Base-by-base conservation (phyloP, 176 grass and related monocot species). In the Avena eriantha region DNA sequence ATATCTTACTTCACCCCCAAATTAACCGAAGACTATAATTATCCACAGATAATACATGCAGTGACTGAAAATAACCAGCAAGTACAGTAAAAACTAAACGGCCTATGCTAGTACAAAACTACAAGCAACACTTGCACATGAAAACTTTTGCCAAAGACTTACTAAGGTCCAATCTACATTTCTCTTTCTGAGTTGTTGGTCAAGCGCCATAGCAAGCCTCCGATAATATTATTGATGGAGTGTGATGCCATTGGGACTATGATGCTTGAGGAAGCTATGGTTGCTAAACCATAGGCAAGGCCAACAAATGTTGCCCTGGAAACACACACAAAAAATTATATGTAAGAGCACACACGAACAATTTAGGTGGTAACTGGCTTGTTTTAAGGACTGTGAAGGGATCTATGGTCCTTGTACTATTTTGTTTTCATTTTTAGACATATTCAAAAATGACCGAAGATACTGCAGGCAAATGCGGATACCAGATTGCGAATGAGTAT, bases 241-340 rank as follows among this genome's bases (percentile, higher is more conserved):
- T 98, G 95, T 56, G 95, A 95, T 31, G 46, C 93, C 83, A 98
- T 95, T 75, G 95, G 89, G 76, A 98, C 89, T 11, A 98, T 59
- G 78, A 93, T 63, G 48, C 93, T 95, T 34, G 95, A 93, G 46
- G 93, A 95, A 82, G 81, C 83, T 85, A 98, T 73, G 56, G 95
- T 90, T 75, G 93, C 90, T 23, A 92, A 76, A 68, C 95, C 95
- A 88, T 98, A 98, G 50, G 90, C 86, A 58, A 98, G 80, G 59
- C 93, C 95, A 82, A 98, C 95, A 87, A 93, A 91, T 29, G 91
- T 93, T 57, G 95, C 93, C 95, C 95, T 98, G 93, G 23, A 83
- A 72, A 69, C 33, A 86, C 2, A 84, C 0, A 63, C n/a, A 69
- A 68, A 73, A 48, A 16, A 26, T 13, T 26, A 80, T 10, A 58